phyloP scores from a whole-genome alignment of 2,329 filamentous ascomycete genomes.

The Trichophaea hybrida region DNA sequence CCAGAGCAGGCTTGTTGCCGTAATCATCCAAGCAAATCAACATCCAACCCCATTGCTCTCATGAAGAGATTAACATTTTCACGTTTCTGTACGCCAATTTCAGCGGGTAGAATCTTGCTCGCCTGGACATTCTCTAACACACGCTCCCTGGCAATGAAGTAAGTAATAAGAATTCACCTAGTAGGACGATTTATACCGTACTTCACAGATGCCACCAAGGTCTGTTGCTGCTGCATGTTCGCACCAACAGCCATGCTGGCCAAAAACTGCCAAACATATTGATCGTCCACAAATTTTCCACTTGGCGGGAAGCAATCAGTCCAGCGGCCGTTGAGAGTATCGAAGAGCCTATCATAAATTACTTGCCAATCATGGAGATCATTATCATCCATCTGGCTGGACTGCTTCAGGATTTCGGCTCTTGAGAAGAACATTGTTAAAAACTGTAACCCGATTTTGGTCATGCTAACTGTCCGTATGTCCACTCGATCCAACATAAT shows the following conservation, averaged over 20 bases:
- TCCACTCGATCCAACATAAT: slow-evolving; percentile 70
- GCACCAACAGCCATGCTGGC: slow-evolving; percentile 90
- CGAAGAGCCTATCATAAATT: slow-evolving; percentile 77
- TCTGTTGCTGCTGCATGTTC: slow-evolving; percentile 85
- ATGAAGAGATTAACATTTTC: slow-evolving; percentile 96
- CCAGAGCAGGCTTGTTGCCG: no score
- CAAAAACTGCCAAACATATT: slow-evolving; percentile 96
- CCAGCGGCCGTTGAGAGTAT: slow-evolving; percentile 67
- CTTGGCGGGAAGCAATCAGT: slow-evolving; percentile 78
- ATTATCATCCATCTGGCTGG: slow-evolving; percentile 51
- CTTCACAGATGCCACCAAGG: slow-evolving; percentile 88
- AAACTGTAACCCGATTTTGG: slow-evolving; percentile 75
- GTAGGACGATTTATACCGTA: slow-evolving; percentile 29
- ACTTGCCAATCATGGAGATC: slow-evolving; percentile 71
- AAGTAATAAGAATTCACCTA: no score
- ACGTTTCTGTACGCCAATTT: slow-evolving; percentile 69
- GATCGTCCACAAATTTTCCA: slow-evolving; percentile 80
- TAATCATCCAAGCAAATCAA: slow-evolving; percentile 42
- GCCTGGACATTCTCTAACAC: slow-evolving; percentile 89
- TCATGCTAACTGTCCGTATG: slow-evolving; percentile 68
- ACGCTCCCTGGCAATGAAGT: slow-evolving; percentile 45
- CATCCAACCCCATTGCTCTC: slow-evolving; percentile 95
- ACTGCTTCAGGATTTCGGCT: slow-evolving; percentile 83
- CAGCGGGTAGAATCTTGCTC: slow-evolving; percentile 73
- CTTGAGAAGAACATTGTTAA: slow-evolving; percentile 89